Evolutionary conservation across 2,329 filamentous ascomycete species (phyloP).

Genomic region (Xylaria sp.): DNA sequence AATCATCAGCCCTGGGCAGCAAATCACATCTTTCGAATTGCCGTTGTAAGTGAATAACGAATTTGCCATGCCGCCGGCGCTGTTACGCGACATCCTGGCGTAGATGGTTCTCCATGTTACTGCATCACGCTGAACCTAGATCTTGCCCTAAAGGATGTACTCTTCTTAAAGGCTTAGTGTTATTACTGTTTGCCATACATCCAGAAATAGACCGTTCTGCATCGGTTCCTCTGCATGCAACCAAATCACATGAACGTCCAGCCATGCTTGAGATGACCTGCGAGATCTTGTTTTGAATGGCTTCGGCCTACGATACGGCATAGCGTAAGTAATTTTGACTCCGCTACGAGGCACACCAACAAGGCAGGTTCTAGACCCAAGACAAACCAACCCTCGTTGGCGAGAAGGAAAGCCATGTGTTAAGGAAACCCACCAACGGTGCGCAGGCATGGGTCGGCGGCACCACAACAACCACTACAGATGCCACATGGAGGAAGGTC

Average conservation of each 20-base stretch:
- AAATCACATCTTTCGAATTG: background rate
- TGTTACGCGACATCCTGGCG: background rate
- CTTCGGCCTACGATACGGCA: background rate
- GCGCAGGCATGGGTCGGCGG: slow-evolving; percentile 1
- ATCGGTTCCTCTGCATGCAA: background rate
- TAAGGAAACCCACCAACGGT: slow-evolving; percentile 12
- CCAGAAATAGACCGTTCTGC: slow-evolving; percentile 15
- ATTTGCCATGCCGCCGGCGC: background rate
- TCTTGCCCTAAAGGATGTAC: background rate
- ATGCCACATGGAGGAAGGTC: slow-evolving; percentile 1
- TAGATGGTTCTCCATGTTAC: background rate
- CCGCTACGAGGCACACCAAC: slow-evolving; percentile 17
- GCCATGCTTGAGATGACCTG: slow-evolving; percentile 4
- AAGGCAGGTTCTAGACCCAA: slow-evolving; percentile 17
- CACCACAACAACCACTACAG: slow-evolving; percentile 21
- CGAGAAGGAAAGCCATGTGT: background rate
- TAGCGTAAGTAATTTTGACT: background rate
- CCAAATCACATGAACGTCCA: slow-evolving; percentile 5
- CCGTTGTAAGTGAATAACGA: background rate
- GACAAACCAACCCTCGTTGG: background rate
- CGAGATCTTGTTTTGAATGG: background rate
- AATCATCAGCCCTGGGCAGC: background rate
- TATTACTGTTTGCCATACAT: slow-evolving; percentile 6
- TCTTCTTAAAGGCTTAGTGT: background rate
- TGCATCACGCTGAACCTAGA: background rate